Evolutionary conservation across 2,329 filamentous ascomycete genomes (phyloP).

Genomic region (Bisporella sp.): DNA sequence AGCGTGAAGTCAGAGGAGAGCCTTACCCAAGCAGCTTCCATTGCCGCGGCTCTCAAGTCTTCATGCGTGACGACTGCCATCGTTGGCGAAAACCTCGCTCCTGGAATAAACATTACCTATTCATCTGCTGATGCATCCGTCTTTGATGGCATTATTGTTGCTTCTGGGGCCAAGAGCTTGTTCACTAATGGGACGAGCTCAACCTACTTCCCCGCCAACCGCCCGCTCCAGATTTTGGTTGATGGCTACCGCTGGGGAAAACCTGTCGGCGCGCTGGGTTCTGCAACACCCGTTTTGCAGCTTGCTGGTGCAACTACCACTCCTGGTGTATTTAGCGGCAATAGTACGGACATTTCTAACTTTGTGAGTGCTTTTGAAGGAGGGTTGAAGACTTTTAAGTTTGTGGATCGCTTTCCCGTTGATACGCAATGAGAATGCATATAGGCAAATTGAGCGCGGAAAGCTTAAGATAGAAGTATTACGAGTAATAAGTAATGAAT

Average conservation of each 20-base stretch:
- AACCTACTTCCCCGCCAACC: conserved; percentile 46
- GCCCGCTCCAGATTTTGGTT: conserved; percentile 55
- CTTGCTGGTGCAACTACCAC: conserved; percentile 29
- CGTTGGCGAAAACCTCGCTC: conserved; percentile 50
- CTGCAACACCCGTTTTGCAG: conserved; percentile 16
- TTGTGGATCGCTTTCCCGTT: conserved; percentile 54
- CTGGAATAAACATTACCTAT: conserved; percentile 57
- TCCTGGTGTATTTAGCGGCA: conserved; percentile 34
- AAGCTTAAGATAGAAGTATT: too few species aligned
- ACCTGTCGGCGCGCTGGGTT: conserved; percentile 56
- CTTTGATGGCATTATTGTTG: conserved; percentile 59
- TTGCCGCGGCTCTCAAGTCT: conserved; percentile 41
- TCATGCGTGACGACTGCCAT: conserved; percentile 51
- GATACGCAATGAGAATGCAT: conserved; percentile 29
- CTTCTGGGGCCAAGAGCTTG: conserved; percentile 43
- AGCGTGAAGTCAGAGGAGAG: conserved; percentile 35
- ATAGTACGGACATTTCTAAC: conserved; percentile 11
- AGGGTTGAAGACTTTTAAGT: conserved; percentile 58
- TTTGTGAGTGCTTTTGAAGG: conserved; percentile 42
- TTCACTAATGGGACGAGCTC: conserved; percentile 46
- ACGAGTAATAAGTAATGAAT: too few species aligned
- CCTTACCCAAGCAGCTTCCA: conserved; percentile 38
- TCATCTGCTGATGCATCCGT: conserved; percentile 52
- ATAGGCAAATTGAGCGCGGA: too few species aligned
- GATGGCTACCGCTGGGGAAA: conserved; percentile 64